Base-by-base conservation (phyloP, 371 early-diverging fungal species). In the Nosema muscidifuracis region DNA sequence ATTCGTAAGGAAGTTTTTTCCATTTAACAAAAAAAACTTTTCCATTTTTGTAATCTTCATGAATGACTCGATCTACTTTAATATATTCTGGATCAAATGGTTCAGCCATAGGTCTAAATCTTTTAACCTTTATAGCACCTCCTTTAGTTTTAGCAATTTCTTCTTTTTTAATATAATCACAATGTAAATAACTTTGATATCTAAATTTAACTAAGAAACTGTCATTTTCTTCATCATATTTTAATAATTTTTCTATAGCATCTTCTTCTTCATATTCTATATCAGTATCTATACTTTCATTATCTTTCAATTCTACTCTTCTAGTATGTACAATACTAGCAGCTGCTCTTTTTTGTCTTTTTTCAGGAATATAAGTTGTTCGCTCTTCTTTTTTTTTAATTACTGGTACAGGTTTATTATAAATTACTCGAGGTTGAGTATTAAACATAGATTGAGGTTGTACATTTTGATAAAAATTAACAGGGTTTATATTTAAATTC, bases 1-100 rank as follows among this genome's bases (percentile, higher is more conserved):
- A 76, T 75, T 92, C 93, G 77, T 93, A 92, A n/a, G 90, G 87
- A n/a, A 86, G 85, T 40, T 87, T 86, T 62, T 86, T 86, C 95
- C 95, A 95, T 76, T 93, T 95, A 38, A 91, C 89, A 43, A 95
- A 82, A 77, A 87, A 91, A 31, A 74, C 51, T 18, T 72, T 64
- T 36, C 69, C 66, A 26, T 66, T 51, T 22, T 79, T 73, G 28
- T 76, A 72, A 44, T 80, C 79, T 55, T 79, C 82, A 31, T 73
- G 58, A 24, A 84, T 42, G 18, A 84, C 62, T 57, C 80, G 72
- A 13, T 80, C 84, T 22, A 84, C 78, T 56, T 63, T 67, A 13
- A 77, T 28, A 50, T 63, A 76, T 15, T 80, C 82, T 22, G 78
- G 79, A 61, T 82, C 77, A 64, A 80, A 74, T 6, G 65, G 72